These are phyloP conservation scores for Camellia sinensis DNA, from an alignment of 148 eudicot genomes.

Conservation along the genomic window DNA sequence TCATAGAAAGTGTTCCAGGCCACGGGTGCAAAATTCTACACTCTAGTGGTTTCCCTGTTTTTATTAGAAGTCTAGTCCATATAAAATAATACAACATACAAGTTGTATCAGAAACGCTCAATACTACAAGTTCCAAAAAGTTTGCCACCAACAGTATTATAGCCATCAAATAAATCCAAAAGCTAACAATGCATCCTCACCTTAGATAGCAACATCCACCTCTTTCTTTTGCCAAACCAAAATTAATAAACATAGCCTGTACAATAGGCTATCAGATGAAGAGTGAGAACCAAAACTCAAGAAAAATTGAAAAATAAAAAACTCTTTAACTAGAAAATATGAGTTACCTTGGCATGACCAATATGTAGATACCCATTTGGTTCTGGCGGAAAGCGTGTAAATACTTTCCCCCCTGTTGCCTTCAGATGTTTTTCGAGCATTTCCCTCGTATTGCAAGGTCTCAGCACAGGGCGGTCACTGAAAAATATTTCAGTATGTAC, in stretches of 20 bases:
- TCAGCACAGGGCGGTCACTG: conserved; percentile 69
- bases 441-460: conserved; percentile 80
- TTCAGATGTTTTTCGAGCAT: conserved; percentile 75
- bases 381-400: conserved; percentile 95
- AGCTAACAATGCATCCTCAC: conserved; percentile 29
- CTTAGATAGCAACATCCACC: conserved; percentile 89
- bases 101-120: background rate
- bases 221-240: conserved; percentile 94
- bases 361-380: conserved; percentile 98
- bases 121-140: background rate
- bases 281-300: conserved; percentile 7
- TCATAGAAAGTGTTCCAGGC: background rate
- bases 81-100: background rate
- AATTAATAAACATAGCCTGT: conserved; percentile 95
- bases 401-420: conserved; percentile 75
- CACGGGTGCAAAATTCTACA: background rate
- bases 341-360: conserved; percentile 92
- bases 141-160: background rate
- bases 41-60: background rate
- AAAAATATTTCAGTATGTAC: conserved; percentile 91
- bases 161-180: background rate
- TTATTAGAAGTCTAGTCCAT: background rate
- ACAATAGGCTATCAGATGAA: conserved; percentile 17
- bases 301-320: no score
- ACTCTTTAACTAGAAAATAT: background rate